Percentiles rank a stretch among this genome's conserved stretches.
These are phyloP conservation scores for Termitomyces sp. DNA, from an alignment of 768 basidiomycete species.

Conservation along the genomic window DNA sequence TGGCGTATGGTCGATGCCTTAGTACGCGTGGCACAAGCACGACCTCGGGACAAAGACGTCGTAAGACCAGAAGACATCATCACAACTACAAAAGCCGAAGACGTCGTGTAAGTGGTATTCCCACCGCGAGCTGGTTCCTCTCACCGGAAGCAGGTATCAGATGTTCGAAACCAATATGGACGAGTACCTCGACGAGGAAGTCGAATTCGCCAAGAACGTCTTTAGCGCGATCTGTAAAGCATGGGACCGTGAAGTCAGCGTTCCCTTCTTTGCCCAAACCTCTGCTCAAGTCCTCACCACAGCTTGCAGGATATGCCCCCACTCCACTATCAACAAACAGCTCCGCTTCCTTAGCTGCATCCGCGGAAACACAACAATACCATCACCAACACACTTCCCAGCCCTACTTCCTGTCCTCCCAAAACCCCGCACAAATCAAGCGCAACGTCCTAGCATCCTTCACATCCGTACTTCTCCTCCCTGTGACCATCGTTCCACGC, in stretches of 20 bases:
- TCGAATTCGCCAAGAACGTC: constrained; percentile 68
- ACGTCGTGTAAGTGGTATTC: constrained; percentile 62
- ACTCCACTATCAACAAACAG: not conserved
- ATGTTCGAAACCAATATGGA: constrained; percentile 99
- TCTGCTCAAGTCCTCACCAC: constrained; percentile 3
- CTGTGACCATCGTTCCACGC: constrained; percentile 94
- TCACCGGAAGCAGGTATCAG: constrained; percentile 49
- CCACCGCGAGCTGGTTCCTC: constrained; percentile 1
- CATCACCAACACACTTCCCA: constrained; percentile 13
- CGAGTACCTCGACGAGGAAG: constrained; percentile 93
- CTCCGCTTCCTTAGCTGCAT: not conserved
- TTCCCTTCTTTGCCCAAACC: not conserved
- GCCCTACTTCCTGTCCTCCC: constrained; percentile 71
- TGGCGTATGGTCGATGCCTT: constrained; percentile 83
- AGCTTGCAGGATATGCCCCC: constrained; percentile 11
- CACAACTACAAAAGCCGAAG: constrained; percentile 47
- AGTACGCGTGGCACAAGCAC: constrained; percentile 45
- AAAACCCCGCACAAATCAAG: constrained; percentile 89
- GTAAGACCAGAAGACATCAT: constrained; percentile 12
- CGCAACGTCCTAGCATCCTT: constrained; percentile 91
- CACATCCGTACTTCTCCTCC: constrained; percentile 80
- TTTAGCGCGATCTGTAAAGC: constrained; percentile 70
- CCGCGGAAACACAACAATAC: constrained; percentile 6
- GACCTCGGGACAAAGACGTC: constrained; percentile 8
- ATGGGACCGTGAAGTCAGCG: constrained; percentile 66